A percentile compares a stretch with the other conserved stretches of the same genome.
Conservation (phyloP, 495 filamentous ascomycete species). For the Talaromyces stipitatus region DNA sequence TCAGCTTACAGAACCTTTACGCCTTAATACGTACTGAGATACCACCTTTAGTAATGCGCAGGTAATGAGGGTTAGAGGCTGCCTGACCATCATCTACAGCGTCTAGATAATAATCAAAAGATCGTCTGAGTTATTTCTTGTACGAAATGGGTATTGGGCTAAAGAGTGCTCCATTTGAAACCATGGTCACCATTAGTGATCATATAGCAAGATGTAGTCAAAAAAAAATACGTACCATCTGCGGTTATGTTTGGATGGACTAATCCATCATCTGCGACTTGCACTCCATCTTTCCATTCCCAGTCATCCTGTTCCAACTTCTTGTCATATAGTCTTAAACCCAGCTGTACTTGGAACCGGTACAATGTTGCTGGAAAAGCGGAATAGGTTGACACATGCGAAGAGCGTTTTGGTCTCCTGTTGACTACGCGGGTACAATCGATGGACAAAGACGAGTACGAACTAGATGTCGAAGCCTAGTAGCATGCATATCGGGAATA, state of each 20-base stretch:
- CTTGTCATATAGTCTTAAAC: constrained; percentile 8
- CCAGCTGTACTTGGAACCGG: constrained; percentile 8
- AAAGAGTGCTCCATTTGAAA: constrained; percentile 7
- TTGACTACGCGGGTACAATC: background rate
- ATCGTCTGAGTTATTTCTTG: constrained; percentile 9
- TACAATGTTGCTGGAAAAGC: constrained; percentile 8
- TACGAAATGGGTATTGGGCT: constrained; percentile 8
- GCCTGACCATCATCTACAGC: too few relatives aligned
- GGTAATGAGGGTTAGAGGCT: too few relatives aligned
- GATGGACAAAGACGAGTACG: background rate
- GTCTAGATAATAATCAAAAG: too few relatives aligned
- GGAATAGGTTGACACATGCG: constrained; percentile 6
- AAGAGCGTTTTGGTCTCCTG: background rate
- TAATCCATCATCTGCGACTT: constrained; percentile 8
- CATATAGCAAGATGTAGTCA: background rate
- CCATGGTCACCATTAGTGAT: background rate
- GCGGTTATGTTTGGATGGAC: constrained; percentile 5
- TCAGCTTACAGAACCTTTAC: too few relatives aligned
- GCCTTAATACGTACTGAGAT: too few relatives aligned
- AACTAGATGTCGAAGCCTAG: background rate
- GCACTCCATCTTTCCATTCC: constrained; percentile 8
- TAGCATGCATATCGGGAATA: background rate
- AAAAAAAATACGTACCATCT: constrained; percentile 8
- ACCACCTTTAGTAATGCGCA: too few relatives aligned
- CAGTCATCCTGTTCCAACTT: constrained; percentile 7